Base-by-base conservation (phyloP, 768 basidiomycete genomes). In the Pholiota conissans region DNA sequence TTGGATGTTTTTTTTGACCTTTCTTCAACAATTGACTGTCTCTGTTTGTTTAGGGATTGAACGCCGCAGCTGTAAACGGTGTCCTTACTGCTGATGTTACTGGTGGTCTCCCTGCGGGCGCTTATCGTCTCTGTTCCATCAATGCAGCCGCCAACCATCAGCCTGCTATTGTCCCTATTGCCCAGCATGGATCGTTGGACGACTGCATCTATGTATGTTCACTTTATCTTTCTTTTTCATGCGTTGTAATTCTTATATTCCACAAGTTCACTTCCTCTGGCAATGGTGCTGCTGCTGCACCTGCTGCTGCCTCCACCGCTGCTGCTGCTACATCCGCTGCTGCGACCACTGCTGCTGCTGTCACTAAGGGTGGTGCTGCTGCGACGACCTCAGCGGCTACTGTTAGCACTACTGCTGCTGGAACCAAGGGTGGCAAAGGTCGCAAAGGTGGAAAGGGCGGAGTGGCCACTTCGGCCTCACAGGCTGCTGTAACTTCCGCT, bases 71-170 rank as follows among this genome's bases (percentile, higher is more conserved):
- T 59, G 69, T 58, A 49, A 72, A 74, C 56, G 87, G 86, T 40
- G 63, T 79, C 1, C 73, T 88, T 10, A 71, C 74, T 5, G 79
- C 81, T 22, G 69, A 71, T 51, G 84, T 91, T 30, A 72, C 77
- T 1, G 70, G 69, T 20, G 87, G 87, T 59, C 71, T 89, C 24
- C 77, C 84, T 30, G 79, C 76, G 10, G 86, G 86, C 47, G 66
- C 73, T 28, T 90, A 91, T 73, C 75, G 79, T 57, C 66, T 87
- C 22, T 77, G 81, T 58, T 80, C 83, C 5, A 86, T 87, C 69
- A 83, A 82, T 63, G 65, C 78, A 28, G 75, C 79, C 14, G 65
- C 80, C 10, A 88, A 88, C 70, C 85, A 89, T 62, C 80, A 81
- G 61, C 85, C 82, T 3, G 79, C 73, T 49, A 70, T 86, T 55